Evolutionary conservation across 192 early-diverging fungal genomes (phyloP), one percentile per base, ranked within the genome.

Genomic region (Rhizophlyctis rosea): DNA sequence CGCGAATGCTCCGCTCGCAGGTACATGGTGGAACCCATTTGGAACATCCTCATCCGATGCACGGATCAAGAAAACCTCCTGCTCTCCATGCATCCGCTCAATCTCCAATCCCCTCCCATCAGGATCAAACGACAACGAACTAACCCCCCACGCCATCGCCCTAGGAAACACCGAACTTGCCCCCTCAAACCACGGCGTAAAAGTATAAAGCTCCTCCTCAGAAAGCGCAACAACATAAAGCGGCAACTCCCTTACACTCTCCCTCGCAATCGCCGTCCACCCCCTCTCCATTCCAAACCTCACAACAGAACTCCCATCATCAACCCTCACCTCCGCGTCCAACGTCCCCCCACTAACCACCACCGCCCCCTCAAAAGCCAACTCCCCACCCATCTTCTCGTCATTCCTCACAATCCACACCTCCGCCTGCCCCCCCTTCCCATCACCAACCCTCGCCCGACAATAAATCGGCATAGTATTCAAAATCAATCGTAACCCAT

Each of bases 371-470:
- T 77, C 68, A 59, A 90, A 90, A 0, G 85, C 83, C 54, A 90
- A 62, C 52, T 82, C 77, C 7, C 87, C 87, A 3, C 54, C 54
- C 18, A 62, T 48, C 34, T 71, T 29, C 9, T 60, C 32, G 32
- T 86, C 82, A 29, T 74, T 65, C 31, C 83, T 76, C 0, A 85
- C 65, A 47, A 90, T 70, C 88, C 88, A 88, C 2, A 88, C 68
- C 57, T 90, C 86, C n/a, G n/a, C n/a, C n/a, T n/a, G n/a, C n/a
- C n/a, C n/a, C n/a, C n/a, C 11, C n/a, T 74, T 69, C 3, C 64
- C 74, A 3, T 48, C 58, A 1, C 50, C 14, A 1, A 57, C 30
- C 25, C 61, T 64, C 4, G 64, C 73, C 18, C 79, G 61, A 9
- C 68, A 66, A 68, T 78, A 54, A 36, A 88, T 86, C 3, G 87